A percentile compares a stretch with the other conserved stretches of the same genome.
phyloP scores from a whole-genome alignment of 2,329 filamentous ascomycete genomes.

The Sporothrix globosa region DNA sequence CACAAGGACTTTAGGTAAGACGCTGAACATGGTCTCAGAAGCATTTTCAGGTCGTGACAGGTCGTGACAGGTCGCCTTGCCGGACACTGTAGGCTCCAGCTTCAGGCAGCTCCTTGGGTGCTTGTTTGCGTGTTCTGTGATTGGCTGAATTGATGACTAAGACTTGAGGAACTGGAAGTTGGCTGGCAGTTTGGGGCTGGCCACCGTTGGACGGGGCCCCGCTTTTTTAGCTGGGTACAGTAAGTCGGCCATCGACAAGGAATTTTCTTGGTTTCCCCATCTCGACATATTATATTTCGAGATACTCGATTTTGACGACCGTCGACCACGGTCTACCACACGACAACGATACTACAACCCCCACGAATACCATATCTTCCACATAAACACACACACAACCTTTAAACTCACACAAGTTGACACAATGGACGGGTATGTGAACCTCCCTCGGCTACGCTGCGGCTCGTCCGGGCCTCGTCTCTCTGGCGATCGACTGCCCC shows the following conservation, averaged over 20 bases:
- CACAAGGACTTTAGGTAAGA: conserved; percentile 9
- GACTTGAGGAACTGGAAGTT: neutral
- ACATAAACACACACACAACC: neutral
- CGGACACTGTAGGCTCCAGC: neutral
- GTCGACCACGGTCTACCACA: neutral
- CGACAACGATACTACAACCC: neutral
- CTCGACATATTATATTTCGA: neutral
- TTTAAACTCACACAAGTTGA: neutral
- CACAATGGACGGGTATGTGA: conserved; percentile 38
- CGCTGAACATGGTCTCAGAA: neutral
- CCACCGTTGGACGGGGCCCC: conserved; percentile 1
- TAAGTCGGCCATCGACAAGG: conserved; percentile 18
- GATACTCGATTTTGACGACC: conserved; percentile 2
- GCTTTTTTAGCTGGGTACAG: conserved; percentile 22
- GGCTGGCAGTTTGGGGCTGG: neutral
- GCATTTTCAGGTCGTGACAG: neutral
- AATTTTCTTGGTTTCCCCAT: conserved; percentile 21
- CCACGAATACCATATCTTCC: neutral
- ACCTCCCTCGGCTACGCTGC: neutral
- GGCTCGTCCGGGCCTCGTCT: neutral
- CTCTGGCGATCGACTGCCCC: neutral
- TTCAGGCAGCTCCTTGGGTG: neutral
- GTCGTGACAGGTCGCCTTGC: neutral
- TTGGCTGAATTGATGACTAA: conserved; percentile 5
- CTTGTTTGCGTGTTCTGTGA: conserved; percentile 16